Base-by-base conservation (phyloP, 208 protist genomes). In the Crithidia acanthocephali region DNA sequence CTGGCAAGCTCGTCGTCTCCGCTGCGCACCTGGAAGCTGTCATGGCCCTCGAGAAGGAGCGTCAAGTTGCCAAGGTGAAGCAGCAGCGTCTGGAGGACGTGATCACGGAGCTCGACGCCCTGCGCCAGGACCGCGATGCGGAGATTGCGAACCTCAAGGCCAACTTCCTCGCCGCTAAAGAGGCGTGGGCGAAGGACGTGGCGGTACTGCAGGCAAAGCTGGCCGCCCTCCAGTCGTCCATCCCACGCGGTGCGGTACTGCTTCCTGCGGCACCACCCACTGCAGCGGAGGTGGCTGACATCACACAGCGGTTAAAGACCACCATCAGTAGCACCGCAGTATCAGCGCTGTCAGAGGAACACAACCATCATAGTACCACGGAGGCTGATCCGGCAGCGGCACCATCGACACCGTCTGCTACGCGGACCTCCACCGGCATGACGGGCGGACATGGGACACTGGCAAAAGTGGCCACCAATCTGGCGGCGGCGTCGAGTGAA, bases 181-280 rank as follows among this genome's bases (percentile, higher is more conserved):
- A 80, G 10, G 75, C 58, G 32, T 94, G 88, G 86, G 55, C 78
- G 35, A 79, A 58, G 48, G 86, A 91, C 61, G 64, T 90, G 18
- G 70, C 71, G 1, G 82, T 90, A 5, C 68, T 94, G 28, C 80
- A 86, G 61, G 77, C 84, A 16, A 87, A 91, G 47, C 62, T 94
- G 33, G 62, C 61, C 0, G 75, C 86, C 11, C 45, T 91, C 52
- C 82, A 90, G 50, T 72, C 55, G 27, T 53, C 68, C 0, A 58
- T 86, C 2, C 76, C 83, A 23, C 63, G 51, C 16, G 60, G 60
- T 0, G 61, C 61, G 3, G 37, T 83, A 4, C 10, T 85, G 5
- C 57, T 78, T 1, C 74, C 74, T 35, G 20, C 48, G 11, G 18
- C 57, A 2, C 11, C 25, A 1, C n/a, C 67, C 18, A 35, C 56